Conservation (phyloP, 2,329 filamentous ascomycete genomes). For the Tolypocladium ophioglossoides region DNA sequence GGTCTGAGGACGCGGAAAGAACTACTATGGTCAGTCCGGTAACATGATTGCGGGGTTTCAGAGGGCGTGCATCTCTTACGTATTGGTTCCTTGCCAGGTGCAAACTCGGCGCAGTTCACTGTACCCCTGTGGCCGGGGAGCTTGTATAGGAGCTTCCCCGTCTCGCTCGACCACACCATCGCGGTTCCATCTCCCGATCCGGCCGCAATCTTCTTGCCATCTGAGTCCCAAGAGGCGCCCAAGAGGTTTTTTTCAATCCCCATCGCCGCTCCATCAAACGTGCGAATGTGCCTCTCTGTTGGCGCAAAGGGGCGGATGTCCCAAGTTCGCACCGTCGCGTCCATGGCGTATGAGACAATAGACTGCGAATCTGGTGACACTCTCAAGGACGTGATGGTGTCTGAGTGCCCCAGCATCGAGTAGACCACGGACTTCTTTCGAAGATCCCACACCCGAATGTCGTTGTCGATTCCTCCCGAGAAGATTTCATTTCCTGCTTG, state of each 20-base stretch:
- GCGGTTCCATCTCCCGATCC: constrained; percentile 86
- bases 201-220: constrained; percentile 77
- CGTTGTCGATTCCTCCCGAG: constrained; percentile 90
- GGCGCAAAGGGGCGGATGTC: constrained; percentile 93
- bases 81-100: constrained; percentile 73
- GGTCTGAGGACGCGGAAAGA: constrained; percentile 82
- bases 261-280: constrained; percentile 81
- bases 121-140: constrained; percentile 90
- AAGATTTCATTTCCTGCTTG: constrained; percentile 95
- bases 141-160: constrained; percentile 88
- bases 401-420: constrained; percentile 77
- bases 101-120: constrained; percentile 90
- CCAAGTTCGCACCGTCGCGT: constrained; percentile 90
- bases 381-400: constrained; percentile 81
- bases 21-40: constrained; percentile 45
- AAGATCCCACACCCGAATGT: constrained; percentile 94
- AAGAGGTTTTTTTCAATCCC: constrained; percentile 89
- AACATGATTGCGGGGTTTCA: background rate
- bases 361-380: constrained; percentile 92
- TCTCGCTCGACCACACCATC: constrained; percentile 80
- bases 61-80: constrained; percentile 48
- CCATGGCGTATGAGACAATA: constrained; percentile 84
- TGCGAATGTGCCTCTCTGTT: constrained; percentile 71
- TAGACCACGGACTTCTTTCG: constrained; percentile 85
- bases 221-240: constrained; percentile 78